phyloP scores from a whole-genome alignment of 2,329 filamentous ascomycete species.

The Xylariales sp. region DNA sequence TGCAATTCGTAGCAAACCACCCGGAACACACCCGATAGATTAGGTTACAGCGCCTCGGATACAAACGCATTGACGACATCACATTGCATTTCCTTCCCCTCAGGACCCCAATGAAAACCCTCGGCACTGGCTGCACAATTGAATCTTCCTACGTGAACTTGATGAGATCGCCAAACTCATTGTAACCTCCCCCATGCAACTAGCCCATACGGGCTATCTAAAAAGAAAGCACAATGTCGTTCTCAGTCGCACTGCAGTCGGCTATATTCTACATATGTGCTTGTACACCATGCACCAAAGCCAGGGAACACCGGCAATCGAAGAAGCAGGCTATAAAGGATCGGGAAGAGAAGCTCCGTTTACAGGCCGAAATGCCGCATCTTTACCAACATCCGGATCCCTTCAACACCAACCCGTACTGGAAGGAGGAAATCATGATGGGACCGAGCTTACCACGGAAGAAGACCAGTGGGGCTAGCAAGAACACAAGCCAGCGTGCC shows the following conservation, averaged over 20 bases:
- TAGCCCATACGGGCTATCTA: too few relatives aligned
- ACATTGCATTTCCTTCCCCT: too few relatives aligned
- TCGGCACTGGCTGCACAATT: too few relatives aligned
- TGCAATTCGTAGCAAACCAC: too few relatives aligned
- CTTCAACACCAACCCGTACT: constrained; percentile 83
- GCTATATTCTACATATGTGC: constrained; percentile 74
- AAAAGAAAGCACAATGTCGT: constrained; percentile 42
- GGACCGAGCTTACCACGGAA: constrained; percentile 71
- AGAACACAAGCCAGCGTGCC: constrained; percentile 55
- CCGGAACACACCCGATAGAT: too few relatives aligned
- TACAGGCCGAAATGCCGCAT: constrained; percentile 66
- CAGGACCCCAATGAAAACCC: too few relatives aligned
- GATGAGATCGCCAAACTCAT: too few relatives aligned
- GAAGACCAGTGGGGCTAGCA: constrained; percentile 42
- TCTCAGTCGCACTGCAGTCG: constrained; percentile 64
- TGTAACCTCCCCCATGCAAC: too few relatives aligned
- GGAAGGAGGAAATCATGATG: constrained; percentile 80
- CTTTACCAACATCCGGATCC: constrained; percentile 76
- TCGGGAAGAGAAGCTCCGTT: constrained; percentile 58
- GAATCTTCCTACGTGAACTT: too few relatives aligned
- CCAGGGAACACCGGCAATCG: constrained; percentile 64
- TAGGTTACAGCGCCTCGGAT: too few relatives aligned
- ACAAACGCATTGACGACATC: too few relatives aligned
- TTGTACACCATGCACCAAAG: constrained; percentile 73
- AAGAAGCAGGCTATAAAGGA: constrained; percentile 67